Conservation (phyloP, 1,284 basidiomycete species). For the Tilletia indica region DNA sequence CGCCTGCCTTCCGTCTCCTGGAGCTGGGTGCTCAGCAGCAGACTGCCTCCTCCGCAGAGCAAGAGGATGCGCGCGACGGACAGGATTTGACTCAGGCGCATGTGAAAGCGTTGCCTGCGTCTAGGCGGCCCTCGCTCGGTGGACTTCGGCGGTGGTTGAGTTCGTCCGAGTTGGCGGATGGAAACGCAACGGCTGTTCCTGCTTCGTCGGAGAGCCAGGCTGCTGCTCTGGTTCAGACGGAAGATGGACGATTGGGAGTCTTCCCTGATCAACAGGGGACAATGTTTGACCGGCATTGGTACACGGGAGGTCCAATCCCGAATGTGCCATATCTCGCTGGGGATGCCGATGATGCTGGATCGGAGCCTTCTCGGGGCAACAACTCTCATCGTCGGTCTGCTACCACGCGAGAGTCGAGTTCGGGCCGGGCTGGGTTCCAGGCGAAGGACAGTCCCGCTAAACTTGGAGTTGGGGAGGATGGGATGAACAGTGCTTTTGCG, state of each 20-base stretch:
- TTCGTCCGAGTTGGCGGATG: not conserved
- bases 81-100: not conserved
- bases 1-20: too few species aligned
- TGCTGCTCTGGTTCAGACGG: too few species aligned
- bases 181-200: too few species aligned
- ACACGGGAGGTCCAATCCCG: not conserved
- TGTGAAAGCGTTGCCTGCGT: not conserved
- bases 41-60: not conserved
- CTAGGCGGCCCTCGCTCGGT: conserved; percentile 7
- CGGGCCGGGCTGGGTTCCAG: not conserved
- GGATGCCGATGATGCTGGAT: too few species aligned
- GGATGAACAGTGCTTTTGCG: not conserved
- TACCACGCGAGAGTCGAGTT: too few species aligned
- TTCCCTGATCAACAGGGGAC: not conserved
- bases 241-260: too few species aligned
- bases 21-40: not conserved
- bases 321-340: too few species aligned
- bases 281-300: not conserved
- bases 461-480: not conserved
- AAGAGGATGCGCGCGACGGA: not conserved
- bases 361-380: too few species aligned
- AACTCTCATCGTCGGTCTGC: too few species aligned
- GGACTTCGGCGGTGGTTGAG: not conserved
- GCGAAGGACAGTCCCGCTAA: not conserved
- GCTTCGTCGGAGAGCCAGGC: too few species aligned